phyloP scores from a whole-genome alignment of 345 rosid genomes.

The Lumnitzera littorea region DNA sequence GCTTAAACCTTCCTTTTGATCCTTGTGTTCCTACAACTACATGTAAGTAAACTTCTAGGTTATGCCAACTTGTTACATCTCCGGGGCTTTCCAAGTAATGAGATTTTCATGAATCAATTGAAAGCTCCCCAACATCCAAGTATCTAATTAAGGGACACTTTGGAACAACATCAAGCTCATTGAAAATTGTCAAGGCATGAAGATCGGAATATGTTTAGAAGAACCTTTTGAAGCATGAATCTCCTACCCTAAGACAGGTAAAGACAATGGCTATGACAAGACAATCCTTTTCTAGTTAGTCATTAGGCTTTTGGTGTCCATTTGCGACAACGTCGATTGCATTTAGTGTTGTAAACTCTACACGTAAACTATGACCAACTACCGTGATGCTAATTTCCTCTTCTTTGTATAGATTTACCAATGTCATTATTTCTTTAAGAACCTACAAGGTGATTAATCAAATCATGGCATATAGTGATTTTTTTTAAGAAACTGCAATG shows the following conservation, averaged over 20 bases:
- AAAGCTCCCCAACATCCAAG: constrained; percentile 60
- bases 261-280: constrained; percentile 51
- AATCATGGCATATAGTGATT: too few relatives aligned
- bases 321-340: constrained; percentile 60
- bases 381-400: constrained; percentile 64
- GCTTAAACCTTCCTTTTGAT: constrained; percentile 36
- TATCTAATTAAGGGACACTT: constrained; percentile 56
- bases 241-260: constrained; percentile 66
- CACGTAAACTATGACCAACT: constrained; percentile 63
- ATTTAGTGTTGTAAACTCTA: constrained; percentile 47
- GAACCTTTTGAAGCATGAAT: constrained; percentile 30
- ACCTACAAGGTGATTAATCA: constrained; percentile 9
- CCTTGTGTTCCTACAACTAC: constrained; percentile 81
- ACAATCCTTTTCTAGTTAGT: constrained; percentile 14
- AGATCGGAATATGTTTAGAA: constrained; percentile 40
- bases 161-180: constrained; percentile 54
- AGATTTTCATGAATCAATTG: constrained; percentile 52
- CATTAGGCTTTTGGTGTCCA: constrained; percentile 34
- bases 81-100: constrained; percentile 54
- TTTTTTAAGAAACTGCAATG: too few relatives aligned
- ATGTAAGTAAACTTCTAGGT: constrained; percentile 59
- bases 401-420: constrained; percentile 40
- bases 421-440: constrained; percentile 36
- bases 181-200: constrained; percentile 36
- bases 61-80: constrained; percentile 36